Evolutionary conservation across 345 rosid genomes (phyloP).

Genomic region (Odontarrhena argentea): DNA sequence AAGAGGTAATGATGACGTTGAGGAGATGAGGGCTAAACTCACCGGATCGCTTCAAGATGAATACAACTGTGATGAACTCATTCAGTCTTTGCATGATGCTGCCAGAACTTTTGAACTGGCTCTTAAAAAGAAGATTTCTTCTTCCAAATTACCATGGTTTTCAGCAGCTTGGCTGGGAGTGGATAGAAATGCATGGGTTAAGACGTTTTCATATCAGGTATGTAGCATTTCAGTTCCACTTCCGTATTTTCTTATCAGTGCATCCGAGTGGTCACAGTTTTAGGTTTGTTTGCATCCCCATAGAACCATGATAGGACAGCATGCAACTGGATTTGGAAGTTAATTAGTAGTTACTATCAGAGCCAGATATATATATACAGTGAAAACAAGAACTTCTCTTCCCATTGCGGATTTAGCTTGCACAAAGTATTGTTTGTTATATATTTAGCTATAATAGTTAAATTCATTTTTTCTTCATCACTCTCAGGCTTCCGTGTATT

Average conservation of each 20-base stretch:
- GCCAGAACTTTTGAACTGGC: slow-evolving; percentile 87
- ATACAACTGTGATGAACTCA: slow-evolving; percentile 70
- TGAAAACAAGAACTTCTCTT: slow-evolving; percentile 4
- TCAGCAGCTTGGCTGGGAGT: slow-evolving; percentile 87
- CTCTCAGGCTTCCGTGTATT: slow-evolving; percentile 81
- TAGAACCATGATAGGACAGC: background rate
- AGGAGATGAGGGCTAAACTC: slow-evolving; percentile 70
- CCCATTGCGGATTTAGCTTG: slow-evolving; percentile 2
- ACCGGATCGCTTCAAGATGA: slow-evolving; percentile 66
- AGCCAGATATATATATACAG: background rate
- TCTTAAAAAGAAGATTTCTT: slow-evolving; percentile 55
- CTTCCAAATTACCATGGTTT: slow-evolving; percentile 74
- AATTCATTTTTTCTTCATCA: slow-evolving; percentile 41
- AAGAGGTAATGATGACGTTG: slow-evolving; percentile 56
- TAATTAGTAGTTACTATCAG: slow-evolving; percentile 5
- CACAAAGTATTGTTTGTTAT: slow-evolving; percentile 15
- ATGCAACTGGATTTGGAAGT: slow-evolving; percentile 6
- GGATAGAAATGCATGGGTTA: slow-evolving; percentile 85
- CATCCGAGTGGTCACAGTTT: background rate
- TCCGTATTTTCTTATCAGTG: background rate
- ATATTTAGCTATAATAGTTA: slow-evolving; percentile 24
- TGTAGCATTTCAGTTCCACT: slow-evolving; percentile 15
- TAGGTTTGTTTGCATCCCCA: background rate
- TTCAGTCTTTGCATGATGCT: slow-evolving; percentile 82
- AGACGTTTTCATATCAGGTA: slow-evolving; percentile 92